Base-by-base conservation (phyloP, 768 basidiomycete species). In the Lepiota brunneoincarnata region DNA sequence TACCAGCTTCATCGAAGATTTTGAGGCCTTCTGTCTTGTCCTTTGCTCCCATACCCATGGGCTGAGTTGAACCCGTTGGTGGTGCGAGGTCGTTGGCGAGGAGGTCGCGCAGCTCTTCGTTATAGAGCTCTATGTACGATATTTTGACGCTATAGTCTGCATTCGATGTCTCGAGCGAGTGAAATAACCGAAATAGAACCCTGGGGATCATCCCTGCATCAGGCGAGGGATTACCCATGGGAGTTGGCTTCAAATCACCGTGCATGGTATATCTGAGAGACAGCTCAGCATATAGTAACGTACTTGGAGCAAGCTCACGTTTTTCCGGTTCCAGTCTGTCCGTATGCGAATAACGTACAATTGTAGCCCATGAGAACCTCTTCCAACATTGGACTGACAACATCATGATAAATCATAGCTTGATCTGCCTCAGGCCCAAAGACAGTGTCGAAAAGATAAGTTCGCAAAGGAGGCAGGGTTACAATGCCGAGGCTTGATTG, bases 381-480 rank as follows among this genome's bases (percentile, higher is more conserved):
- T 43, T 92, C 86, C 47, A 99, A 75, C 81, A 98, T 90, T 0
- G 93, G 93, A 58, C 81, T 81, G 38, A 98, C 96, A 37, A 98
- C 96, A 49, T 97, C 89, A 52, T 92, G 83, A 67, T 96, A 99
- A 10, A 99, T 81, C 80, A 92, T 81, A 18, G 89, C 85, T 66
- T 99, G 97, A 66, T 96, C 93, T 20, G 95, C 95, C 67, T 97
- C 94, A 17, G 95, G 93, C 2, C 97, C 96, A 73, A 97, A 98
- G 6, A 97, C 97, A 23, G 89, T 75, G 69, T 98, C 95, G 68
- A 97, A 99, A 3, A 91, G 87, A 69, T 98, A 99, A 2, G 91
- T 96, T 48, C 89, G 76, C 2, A 85, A 82, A 10, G 88, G 88
- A 20, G 91, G 80, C n/a, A 85, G 73, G 4, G 83, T 84, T 11